Conservation (phyloP, 1,284 basidiomycete species). For the Abortiporus biennis region DNA sequence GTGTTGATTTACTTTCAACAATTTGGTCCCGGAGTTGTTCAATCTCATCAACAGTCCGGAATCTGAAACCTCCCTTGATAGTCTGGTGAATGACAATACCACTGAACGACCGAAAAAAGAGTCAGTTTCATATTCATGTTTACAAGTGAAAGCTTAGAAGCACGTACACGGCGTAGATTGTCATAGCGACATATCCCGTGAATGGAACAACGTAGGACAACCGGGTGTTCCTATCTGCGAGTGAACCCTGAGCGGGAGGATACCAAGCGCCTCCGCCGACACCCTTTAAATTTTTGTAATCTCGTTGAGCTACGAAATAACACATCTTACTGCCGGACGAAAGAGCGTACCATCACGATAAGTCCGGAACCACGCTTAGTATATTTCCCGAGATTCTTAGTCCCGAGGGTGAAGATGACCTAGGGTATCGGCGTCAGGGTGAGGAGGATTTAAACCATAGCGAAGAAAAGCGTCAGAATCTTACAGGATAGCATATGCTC, state of each 20-base stretch:
- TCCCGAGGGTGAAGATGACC: conserved; percentile 70
- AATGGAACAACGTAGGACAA: conserved; percentile 57
- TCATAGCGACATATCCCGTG: conserved; percentile 55
- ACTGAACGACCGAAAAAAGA: conserved; percentile 22
- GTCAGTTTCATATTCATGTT: conserved; percentile 1
- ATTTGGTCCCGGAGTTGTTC: conserved; percentile 14
- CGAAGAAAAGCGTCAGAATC: conserved; percentile 18
- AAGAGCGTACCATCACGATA: conserved; percentile 49
- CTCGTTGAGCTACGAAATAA: conserved; percentile 6
- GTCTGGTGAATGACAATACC: conserved; percentile 49
- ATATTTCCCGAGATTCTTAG: conserved; percentile 62
- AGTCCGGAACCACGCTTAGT: conserved; percentile 67
- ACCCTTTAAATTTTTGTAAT: conserved; percentile 30
- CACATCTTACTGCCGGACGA: conserved; percentile 9
- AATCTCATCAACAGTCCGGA: conserved; percentile 42
- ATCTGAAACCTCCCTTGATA: conserved; percentile 40
- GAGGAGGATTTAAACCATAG: neutral
- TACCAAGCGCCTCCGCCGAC: conserved; percentile 75
- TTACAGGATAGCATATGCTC: conserved; percentile 61
- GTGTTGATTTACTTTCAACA: conserved; percentile 3
- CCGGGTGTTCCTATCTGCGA: conserved; percentile 53
- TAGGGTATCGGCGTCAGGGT: conserved; percentile 16
- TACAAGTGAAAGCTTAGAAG: too few relatives aligned
- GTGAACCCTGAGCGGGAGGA: conserved; percentile 63
- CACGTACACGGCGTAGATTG: too few relatives aligned